Conservation (phyloP, 2,329 filamentous ascomycete species). For the Lecanoromycetidae sp. region DNA sequence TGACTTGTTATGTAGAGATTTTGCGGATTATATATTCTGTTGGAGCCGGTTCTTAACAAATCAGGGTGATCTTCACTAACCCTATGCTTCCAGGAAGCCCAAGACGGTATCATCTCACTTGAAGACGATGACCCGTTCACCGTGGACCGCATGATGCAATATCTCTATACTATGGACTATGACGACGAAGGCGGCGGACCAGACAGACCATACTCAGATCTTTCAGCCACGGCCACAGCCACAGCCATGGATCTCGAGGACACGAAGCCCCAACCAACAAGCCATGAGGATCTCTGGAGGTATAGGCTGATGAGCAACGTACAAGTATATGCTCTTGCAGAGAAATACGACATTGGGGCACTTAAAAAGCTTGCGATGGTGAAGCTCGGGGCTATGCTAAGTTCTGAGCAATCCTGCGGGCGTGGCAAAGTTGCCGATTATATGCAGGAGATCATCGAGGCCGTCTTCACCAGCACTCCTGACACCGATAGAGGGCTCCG, state of each 20-base stretch:
- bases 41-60: too few species aligned
- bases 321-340: slow-evolving; percentile 8
- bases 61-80: too few species aligned
- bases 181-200: not conserved
- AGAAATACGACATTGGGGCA: slow-evolving; percentile 8
- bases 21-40: too few species aligned
- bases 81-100: not conserved
- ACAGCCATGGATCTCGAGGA: not conserved
- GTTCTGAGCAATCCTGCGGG: too few species aligned
- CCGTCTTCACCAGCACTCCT: slow-evolving; percentile 1
- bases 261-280: not conserved
- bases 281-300: too few species aligned
- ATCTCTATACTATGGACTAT: slow-evolving; percentile 8
- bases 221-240: not conserved
- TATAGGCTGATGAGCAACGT: slow-evolving; percentile 1
- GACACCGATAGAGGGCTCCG: not conserved
- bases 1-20: too few species aligned
- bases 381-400: slow-evolving; percentile 1
- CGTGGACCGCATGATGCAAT: not conserved
- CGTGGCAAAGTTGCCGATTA: not conserved
- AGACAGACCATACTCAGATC: not conserved
- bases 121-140: not conserved
- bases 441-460: not conserved
- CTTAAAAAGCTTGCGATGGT: slow-evolving; percentile 7
- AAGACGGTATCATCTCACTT: not conserved